Conservation (phyloP, 352 stramenopile genomes). For the Paralagenidium karlingii region DNA sequence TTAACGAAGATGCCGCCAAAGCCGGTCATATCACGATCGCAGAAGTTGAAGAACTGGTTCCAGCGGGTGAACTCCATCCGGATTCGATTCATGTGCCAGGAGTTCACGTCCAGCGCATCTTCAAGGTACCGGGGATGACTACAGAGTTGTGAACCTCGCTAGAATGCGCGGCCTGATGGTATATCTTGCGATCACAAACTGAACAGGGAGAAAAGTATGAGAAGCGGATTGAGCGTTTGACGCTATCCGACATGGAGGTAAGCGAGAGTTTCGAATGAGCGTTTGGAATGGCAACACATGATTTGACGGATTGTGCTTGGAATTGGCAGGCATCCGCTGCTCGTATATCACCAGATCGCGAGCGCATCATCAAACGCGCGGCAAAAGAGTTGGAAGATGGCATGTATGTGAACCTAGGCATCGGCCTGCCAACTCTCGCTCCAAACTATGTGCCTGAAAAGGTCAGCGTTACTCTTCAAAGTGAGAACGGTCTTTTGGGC, state of each 20-base stretch:
- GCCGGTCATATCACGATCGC: constrained; percentile 88
- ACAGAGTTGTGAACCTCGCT: no score
- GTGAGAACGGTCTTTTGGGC: constrained; percentile 93
- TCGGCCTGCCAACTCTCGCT: constrained; percentile 91
- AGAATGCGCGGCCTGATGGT: no score
- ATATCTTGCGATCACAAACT: no score
- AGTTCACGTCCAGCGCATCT: constrained; percentile 94
- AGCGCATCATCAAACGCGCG: constrained; percentile 90
- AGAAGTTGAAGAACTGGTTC: constrained; percentile 93
- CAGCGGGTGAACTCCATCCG: constrained; percentile 87
- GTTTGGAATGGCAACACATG: constrained; percentile 6
- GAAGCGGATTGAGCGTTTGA: constrained; percentile 92
- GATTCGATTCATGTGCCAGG: constrained; percentile 92
- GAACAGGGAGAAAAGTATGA: constrained; percentile 79
- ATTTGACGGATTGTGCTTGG: neutral
- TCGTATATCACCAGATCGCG: constrained; percentile 64
- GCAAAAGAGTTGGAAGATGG: constrained; percentile 84
- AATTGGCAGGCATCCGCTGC: constrained; percentile 27
- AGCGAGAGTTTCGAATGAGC: neutral
- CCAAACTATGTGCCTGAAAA: constrained; percentile 92
- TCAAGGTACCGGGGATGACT: no score
- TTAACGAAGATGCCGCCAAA: constrained; percentile 93
- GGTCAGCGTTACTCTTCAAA: constrained; percentile 92
- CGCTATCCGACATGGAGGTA: constrained; percentile 56
- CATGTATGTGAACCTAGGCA: constrained; percentile 97